Evolutionary conservation across 1,284 basidiomycete genomes (phyloP).

Genomic region (Fomes fomentarius): DNA sequence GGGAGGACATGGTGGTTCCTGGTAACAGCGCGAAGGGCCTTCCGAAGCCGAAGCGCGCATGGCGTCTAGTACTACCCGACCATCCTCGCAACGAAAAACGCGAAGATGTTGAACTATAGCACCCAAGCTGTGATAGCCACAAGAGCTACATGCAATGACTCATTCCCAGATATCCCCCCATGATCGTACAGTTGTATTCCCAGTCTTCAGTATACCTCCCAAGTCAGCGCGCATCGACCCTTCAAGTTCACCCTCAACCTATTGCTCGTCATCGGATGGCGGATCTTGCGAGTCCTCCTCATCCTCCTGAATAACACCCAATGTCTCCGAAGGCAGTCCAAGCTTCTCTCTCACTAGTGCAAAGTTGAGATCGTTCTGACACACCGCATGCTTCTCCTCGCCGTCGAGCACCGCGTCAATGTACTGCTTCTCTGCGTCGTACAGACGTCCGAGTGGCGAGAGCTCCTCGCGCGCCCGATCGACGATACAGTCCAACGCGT

Average conservation of each 20-base stretch:
- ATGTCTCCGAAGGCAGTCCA: conserved; percentile 13
- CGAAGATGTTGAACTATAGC: too few relatives aligned
- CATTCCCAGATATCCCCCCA: too few relatives aligned
- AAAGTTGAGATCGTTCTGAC: conserved; percentile 22
- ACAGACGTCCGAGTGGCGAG: conserved; percentile 19
- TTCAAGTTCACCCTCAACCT: background rate
- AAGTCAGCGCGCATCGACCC: too few relatives aligned
- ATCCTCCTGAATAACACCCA: conserved; percentile 5
- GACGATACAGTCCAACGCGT: conserved; percentile 25
- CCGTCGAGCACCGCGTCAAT: conserved; percentile 19
- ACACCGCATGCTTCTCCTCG: conserved; percentile 8
- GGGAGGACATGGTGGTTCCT: too few relatives aligned
- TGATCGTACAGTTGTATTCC: too few relatives aligned
- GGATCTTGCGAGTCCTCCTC: conserved; percentile 10
- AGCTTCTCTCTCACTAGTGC: conserved; percentile 18
- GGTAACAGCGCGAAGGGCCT: too few relatives aligned
- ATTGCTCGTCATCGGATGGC: conserved; percentile 18
- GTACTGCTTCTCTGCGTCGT: conserved; percentile 20
- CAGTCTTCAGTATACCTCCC: too few relatives aligned
- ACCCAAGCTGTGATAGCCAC: too few relatives aligned
- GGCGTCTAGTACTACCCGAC: too few relatives aligned
- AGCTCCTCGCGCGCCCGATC: conserved; percentile 25
- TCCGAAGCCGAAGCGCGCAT: too few relatives aligned
- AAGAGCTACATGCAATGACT: too few relatives aligned
- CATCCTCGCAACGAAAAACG: too few relatives aligned